Evolutionary conservation across 2,329 filamentous ascomycete genomes (phyloP).

Genomic region (Cladorrhinum sp.): DNA sequence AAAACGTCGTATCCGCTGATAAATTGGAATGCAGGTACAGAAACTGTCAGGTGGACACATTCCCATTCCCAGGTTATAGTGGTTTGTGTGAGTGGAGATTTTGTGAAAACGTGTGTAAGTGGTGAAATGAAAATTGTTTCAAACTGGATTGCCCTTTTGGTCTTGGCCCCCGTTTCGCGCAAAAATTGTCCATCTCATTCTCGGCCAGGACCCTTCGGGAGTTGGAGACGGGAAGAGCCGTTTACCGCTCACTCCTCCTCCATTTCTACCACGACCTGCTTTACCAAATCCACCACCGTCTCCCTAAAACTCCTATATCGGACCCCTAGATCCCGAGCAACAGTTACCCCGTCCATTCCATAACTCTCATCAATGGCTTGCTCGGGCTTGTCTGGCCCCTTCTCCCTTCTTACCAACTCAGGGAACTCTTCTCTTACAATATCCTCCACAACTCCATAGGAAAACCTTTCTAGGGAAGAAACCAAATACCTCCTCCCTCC

Average conservation of each 20-base stretch:
- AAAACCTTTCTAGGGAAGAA: slow-evolving; percentile 43
- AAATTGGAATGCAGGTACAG: not conserved
- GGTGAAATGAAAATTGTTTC: not conserved
- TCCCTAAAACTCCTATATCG: slow-evolving; percentile 36
- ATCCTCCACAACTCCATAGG: slow-evolving; percentile 42
- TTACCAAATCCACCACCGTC: slow-evolving; percentile 37
- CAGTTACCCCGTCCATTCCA: slow-evolving; percentile 42
- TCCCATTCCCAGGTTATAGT: too few species aligned
- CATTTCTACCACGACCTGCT: slow-evolving; percentile 26
- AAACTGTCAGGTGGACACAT: not conserved
- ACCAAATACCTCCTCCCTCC: slow-evolving; percentile 41
- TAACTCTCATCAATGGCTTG: slow-evolving; percentile 37
- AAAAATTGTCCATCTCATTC: too few species aligned
- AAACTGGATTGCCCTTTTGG: not conserved
- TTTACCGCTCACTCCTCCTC: slow-evolving; percentile 18
- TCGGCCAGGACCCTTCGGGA: too few species aligned
- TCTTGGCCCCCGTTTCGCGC: not conserved
- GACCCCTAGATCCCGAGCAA: slow-evolving; percentile 39
- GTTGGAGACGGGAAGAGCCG: too few species aligned
- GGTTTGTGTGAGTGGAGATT: not conserved
- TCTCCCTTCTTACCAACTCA: slow-evolving; percentile 29
- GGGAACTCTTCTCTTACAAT: slow-evolving; percentile 42
- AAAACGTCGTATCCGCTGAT: not conserved
- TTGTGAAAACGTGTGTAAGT: too few species aligned
- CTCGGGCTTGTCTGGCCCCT: slow-evolving; percentile 29